Evolutionary conservation across 179 eudicot species (phyloP).

Genomic region (Vitellaria paradoxa): DNA sequence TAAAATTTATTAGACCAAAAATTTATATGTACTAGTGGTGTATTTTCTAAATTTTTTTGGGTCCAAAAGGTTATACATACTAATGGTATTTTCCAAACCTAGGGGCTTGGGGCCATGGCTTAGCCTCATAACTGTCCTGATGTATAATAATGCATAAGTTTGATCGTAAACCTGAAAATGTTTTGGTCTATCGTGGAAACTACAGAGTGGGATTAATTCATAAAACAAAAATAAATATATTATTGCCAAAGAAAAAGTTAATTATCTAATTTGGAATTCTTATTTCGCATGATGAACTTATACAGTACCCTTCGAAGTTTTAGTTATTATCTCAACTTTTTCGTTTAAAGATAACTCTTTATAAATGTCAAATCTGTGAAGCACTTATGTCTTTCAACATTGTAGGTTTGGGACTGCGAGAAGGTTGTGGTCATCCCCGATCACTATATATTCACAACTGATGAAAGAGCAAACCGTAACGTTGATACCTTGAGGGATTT

Average conservation of each 20-base stretch:
- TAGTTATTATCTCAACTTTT: background rate
- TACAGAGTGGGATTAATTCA: background rate
- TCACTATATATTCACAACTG: conserved; percentile 88
- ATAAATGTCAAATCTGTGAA: background rate
- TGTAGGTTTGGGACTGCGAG: conserved; percentile 98
- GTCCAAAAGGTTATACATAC: no score
- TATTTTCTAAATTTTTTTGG: no score
- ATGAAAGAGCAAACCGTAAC: conserved; percentile 92
- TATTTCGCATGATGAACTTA: background rate
- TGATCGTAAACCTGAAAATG: background rate
- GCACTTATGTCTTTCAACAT: conserved; percentile 12
- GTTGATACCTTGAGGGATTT: conserved; percentile 93
- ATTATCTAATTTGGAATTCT: background rate
- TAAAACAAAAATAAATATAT: background rate
- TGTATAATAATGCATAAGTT: background rate
- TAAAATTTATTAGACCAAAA: no score
- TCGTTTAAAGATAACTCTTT: background rate
- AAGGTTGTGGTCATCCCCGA: conserved; percentile 94
- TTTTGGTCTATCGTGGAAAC: background rate
- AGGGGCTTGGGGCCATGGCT: no score
- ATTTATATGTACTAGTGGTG: no score
- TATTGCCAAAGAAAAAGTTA: background rate
- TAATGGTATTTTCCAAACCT: no score
- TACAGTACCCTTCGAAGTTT: background rate
- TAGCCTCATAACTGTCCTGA: background rate